Percentiles rank a stretch among this genome's conserved stretches.
Evolutionary conservation across 164 flowering plant species (phyloP).

Genomic region (Chimonanthus praecox): DNA sequence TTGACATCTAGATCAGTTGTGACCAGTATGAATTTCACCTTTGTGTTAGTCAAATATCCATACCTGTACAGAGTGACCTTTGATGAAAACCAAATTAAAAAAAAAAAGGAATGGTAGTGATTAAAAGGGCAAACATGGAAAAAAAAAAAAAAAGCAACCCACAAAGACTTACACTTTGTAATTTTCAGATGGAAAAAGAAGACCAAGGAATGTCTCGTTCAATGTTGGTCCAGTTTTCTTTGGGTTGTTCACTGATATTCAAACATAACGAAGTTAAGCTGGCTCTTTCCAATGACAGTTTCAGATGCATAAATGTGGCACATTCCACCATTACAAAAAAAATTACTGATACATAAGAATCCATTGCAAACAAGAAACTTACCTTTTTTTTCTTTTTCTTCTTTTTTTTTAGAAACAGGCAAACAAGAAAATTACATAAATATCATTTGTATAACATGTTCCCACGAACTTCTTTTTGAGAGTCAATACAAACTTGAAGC

Average conservation of each 20-base stretch:
- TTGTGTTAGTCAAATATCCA: slow-evolving; percentile 94
- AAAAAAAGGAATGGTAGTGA: background rate
- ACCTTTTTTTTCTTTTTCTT: too few relatives aligned
- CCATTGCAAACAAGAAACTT: too few relatives aligned
- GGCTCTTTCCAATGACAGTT: background rate
- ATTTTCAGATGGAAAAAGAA: slow-evolving; percentile 93
- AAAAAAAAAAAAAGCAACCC: background rate
- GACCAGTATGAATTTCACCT: slow-evolving; percentile 93
- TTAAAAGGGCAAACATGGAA: background rate
- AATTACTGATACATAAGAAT: too few relatives aligned
- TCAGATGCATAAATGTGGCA: background rate
- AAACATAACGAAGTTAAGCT: background rate
- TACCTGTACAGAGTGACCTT: slow-evolving; percentile 42
- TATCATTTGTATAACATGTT: too few relatives aligned
- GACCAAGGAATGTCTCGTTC: slow-evolving; percentile 93
- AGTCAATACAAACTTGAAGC: too few relatives aligned
- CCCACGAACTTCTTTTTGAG: too few relatives aligned
- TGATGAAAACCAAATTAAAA: background rate
- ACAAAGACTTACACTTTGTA: slow-evolving; percentile 82
- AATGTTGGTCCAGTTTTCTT: slow-evolving; percentile 73
- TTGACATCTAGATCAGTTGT: slow-evolving; percentile 87
- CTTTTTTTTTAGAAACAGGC: too few relatives aligned
- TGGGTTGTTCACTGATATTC: slow-evolving; percentile 78
- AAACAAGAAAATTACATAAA: too few relatives aligned
- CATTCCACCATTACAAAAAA: background rate